A percentile compares a stretch with the other conserved stretches of the same genome.
These are phyloP conservation scores for Dipodascopsis tothii DNA, from an alignment of 805 yeast species.

Conservation along the genomic window DNA sequence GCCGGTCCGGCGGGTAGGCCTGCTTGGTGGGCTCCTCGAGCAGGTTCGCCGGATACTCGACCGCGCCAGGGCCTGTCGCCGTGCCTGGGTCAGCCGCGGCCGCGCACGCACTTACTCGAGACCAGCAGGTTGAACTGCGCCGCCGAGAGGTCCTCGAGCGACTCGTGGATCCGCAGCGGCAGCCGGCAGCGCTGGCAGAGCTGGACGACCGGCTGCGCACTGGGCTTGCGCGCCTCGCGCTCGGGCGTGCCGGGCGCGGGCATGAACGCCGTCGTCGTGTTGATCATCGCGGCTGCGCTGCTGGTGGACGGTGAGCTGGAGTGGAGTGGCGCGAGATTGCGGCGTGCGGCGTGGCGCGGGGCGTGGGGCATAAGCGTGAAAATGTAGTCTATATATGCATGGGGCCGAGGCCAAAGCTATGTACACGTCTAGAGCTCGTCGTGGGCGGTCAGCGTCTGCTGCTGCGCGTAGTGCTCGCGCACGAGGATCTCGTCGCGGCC, in stretches of 20 bases:
- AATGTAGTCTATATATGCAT: no score
- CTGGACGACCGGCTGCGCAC: neutral
- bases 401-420: no score
- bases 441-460: neutral
- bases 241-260: neutral
- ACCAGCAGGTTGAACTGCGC: constrained; percentile 9
- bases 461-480: constrained; percentile 1
- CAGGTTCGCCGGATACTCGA: neutral
- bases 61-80: neutral
- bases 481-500: constrained; percentile 40
- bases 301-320: no score
- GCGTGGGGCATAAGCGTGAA: no score
- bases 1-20: constrained; percentile 1
- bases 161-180: constrained; percentile 19
- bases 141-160: constrained; percentile 8
- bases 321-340: no score
- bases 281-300: neutral
- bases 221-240: neutral
- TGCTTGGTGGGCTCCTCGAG: neutral
- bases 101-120: constrained; percentile 5
- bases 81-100: neutral
- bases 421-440: constrained; percentile 3
- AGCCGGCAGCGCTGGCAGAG: constrained; percentile 22
- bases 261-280: neutral
- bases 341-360: no score